Conservation (phyloP, 345 rosid genomes). For the Salix arbutifolia region DNA sequence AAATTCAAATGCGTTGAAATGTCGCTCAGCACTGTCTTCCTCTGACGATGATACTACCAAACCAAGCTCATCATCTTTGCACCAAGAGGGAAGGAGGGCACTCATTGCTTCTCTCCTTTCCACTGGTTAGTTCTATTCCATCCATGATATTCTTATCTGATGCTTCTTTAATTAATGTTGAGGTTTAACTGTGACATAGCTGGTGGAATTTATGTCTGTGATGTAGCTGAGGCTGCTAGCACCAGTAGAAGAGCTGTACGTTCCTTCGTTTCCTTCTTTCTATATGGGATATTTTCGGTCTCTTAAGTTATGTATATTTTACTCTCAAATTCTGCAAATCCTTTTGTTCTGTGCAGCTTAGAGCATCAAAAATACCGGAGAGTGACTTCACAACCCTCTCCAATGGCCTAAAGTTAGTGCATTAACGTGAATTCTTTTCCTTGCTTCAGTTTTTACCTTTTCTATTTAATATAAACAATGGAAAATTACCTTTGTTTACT, state of each 20-base stretch:
- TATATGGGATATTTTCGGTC: neutral
- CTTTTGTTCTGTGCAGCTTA: constrained; percentile 51
- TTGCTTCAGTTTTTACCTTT: neutral
- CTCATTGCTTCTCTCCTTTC: constrained; percentile 54
- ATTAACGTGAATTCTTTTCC: neutral
- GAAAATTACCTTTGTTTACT: neutral
- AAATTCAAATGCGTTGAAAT: constrained; percentile 18
- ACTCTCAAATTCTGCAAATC: constrained; percentile 3
- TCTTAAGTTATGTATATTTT: neutral
- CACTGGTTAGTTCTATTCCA: constrained; percentile 35
- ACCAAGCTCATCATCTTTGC: constrained; percentile 19
- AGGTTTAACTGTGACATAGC: constrained; percentile 34
- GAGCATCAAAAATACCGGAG: constrained; percentile 82
- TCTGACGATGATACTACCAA: constrained; percentile 29
- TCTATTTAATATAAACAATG: neutral
- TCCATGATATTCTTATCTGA: neutral
- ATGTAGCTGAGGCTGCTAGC: constrained; percentile 78
- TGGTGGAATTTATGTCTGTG: constrained; percentile 39
- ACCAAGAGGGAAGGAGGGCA: constrained; percentile 50
- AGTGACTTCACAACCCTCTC: constrained; percentile 76
- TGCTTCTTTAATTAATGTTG: neutral
- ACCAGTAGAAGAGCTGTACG: constrained; percentile 95
- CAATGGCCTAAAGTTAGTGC: constrained; percentile 77
- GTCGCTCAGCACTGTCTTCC: constrained; percentile 47
- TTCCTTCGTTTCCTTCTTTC: neutral